Evolutionary conservation across 1,284 basidiomycete species (phyloP).

Genomic region (Fomitopsis palustris): DNA sequence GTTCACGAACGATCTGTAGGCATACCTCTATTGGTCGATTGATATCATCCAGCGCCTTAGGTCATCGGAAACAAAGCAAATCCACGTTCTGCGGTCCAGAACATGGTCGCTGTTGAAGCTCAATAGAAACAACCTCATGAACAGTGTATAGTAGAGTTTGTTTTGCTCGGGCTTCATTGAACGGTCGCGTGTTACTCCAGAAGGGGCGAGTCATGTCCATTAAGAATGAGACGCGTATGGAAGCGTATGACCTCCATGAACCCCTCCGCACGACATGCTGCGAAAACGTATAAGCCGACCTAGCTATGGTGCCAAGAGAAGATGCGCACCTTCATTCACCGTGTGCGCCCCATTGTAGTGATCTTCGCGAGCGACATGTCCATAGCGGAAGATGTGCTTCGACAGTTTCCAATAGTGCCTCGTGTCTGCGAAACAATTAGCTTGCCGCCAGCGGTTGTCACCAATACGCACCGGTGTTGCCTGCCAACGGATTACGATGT

Average conservation of each 20-base stretch:
- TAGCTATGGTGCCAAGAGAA: background rate
- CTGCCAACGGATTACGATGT: constrained; percentile 6
- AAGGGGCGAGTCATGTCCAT: constrained; percentile 36
- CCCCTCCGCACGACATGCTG: constrained; percentile 36
- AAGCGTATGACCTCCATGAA: constrained; percentile 45
- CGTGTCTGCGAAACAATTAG: constrained; percentile 33
- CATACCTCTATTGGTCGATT: background rate
- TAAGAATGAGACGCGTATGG: constrained; percentile 43
- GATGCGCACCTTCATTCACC: constrained; percentile 36
- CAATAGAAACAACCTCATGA: too few relatives aligned
- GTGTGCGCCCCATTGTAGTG: constrained; percentile 51
- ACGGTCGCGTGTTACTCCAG: constrained; percentile 2
- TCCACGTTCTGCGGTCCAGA: too few relatives aligned
- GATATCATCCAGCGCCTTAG: too few relatives aligned
- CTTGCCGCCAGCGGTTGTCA: background rate
- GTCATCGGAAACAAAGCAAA: too few relatives aligned
- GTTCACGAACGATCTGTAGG: too few relatives aligned
- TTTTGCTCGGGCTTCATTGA: background rate
- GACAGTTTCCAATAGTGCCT: constrained; percentile 47
- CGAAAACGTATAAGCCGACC: background rate
- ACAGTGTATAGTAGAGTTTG: background rate
- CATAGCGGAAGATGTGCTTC: constrained; percentile 46
- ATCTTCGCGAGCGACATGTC: constrained; percentile 30
- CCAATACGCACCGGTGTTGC: constrained; percentile 4
- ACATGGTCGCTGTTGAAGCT: too few relatives aligned